Percentiles rank a stretch among this genome's conserved stretches.
Conservation (phyloP, 2,329 filamentous ascomycete genomes). For the Fusarium haematococcum region DNA sequence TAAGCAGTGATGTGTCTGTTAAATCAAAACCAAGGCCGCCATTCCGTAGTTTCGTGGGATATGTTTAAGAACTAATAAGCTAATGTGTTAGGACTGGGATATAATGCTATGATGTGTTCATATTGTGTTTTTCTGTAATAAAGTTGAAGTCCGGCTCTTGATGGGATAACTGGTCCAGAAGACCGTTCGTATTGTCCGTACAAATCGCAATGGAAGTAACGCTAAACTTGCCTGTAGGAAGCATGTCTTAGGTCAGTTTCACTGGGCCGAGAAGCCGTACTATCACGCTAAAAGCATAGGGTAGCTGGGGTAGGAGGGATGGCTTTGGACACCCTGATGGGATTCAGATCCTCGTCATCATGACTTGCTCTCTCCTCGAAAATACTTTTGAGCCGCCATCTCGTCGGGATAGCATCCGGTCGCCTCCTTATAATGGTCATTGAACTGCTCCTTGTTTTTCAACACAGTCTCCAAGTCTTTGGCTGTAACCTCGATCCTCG, state of each 20-base stretch:
- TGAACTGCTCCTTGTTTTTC: not conserved
- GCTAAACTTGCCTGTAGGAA: too few species aligned
- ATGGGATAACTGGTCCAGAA: too few species aligned
- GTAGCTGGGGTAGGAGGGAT: not conserved
- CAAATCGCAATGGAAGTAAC: not conserved
- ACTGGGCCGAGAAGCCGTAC: not conserved
- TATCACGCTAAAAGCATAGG: not conserved
- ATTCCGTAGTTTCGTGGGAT: too few species aligned
- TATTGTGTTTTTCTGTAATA: too few species aligned
- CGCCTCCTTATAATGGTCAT: not conserved
- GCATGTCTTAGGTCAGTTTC: not conserved
- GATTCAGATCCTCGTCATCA: not conserved
- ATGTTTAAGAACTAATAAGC: too few species aligned
- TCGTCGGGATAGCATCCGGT: not conserved
- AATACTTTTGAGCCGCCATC: not conserved
- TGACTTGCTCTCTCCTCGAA: not conserved
- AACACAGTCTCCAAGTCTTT: not conserved
- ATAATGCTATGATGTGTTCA: too few species aligned
- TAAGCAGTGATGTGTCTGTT: not conserved
- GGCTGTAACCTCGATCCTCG: not conserved
- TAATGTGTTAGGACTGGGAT: too few species aligned
- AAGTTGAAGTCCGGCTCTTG: too few species aligned
- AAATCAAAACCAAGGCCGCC: not conserved
- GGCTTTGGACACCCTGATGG: not conserved
- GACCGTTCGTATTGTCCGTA: not conserved